Evolutionary conservation across 495 filamentous ascomycete species (phyloP), one percentile per base, ranked within the genome.

Genomic region (Hypoxylon perforatum): DNA sequence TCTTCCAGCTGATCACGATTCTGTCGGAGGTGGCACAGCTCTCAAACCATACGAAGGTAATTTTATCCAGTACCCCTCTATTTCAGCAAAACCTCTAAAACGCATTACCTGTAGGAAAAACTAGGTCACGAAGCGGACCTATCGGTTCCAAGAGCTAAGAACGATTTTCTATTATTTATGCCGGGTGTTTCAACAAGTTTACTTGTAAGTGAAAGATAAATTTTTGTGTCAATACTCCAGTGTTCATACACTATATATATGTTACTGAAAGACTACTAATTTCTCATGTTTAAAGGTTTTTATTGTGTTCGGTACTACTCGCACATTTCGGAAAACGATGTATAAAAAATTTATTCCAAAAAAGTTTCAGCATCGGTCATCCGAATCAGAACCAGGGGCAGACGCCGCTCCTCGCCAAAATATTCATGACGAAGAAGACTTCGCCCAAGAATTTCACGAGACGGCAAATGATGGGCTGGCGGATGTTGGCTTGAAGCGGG

Each of bases 1-100:
- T 70, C 6, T 84, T 83, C 51, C 75, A 83, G 50, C 55, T 80
- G 17, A 70, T 80, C 19, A 77, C 80, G 15, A 67, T 83, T 45
- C 60, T 78, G 8, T 80, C 76, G 36, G 77, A 81, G 58, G 48
- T 82, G 6, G 62, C 76, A 15, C 77, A 81, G 50, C 51, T 73
- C 2, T 61, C 60, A 3, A 76, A 69, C 51, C 79, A 81, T 63
- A 73, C 58, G 1, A 53, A 42, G 30, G 30, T 33, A 10, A 28
- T 28, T 28, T 28, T 33, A 33, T 10, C 11, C 3, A 4, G 11
- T 9, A 33, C 30, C 7, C 7, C 30, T 33, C 11, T 33, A 33
- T 3, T 9, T 33, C 11, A 10, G 11, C 1, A 9, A 33, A 10
- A n/a, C n/a, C n/a, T n/a, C n/a, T n/a, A 9, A 33, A 9, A 33